These are phyloP conservation scores for Mollisiaceae sp. DNA, from an alignment of 2,329 filamentous ascomycete species.

Conservation along the genomic window DNA sequence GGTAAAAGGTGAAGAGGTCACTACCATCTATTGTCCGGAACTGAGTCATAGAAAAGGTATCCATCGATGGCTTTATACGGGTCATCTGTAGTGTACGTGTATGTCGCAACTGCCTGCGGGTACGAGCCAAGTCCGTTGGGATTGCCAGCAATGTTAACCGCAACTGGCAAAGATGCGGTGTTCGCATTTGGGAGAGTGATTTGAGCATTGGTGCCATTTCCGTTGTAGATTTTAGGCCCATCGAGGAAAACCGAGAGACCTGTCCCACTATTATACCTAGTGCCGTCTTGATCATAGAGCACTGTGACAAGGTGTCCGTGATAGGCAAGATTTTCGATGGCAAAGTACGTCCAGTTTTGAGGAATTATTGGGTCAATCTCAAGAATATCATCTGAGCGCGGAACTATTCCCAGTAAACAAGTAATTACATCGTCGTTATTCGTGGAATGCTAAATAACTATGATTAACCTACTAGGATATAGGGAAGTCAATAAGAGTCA, in stretches of 20 bases:
- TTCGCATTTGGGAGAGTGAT: slow-evolving; percentile 7
- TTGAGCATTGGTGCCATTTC: slow-evolving; percentile 12
- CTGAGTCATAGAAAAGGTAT: slow-evolving; percentile 47
- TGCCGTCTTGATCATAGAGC: slow-evolving; percentile 48
- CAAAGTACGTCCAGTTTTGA: slow-evolving; percentile 44
- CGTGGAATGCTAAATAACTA: slow-evolving; percentile 44
- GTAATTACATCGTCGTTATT: slow-evolving; percentile 52
- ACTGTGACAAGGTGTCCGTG: slow-evolving; percentile 49
- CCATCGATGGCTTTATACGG: slow-evolving; percentile 50
- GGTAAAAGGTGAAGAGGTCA: too few species aligned
- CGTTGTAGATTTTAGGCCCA: slow-evolving; percentile 41
- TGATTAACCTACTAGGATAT: not conserved
- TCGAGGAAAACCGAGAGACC: slow-evolving; percentile 48
- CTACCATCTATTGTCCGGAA: slow-evolving; percentile 46
- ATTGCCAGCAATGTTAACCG: slow-evolving; percentile 51
- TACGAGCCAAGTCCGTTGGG: slow-evolving; percentile 41
- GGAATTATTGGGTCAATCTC: slow-evolving; percentile 49
- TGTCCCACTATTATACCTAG: slow-evolving; percentile 43
- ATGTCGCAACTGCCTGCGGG: slow-evolving; percentile 45
- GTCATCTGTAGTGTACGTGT: slow-evolving; percentile 43
- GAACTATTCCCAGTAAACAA: slow-evolving; percentile 49
- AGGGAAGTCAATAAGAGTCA: not conserved
- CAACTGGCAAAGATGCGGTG: not conserved
- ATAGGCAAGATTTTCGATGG: slow-evolving; percentile 50
- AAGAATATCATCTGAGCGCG: slow-evolving; percentile 46